A percentile compares a stretch with the other conserved stretches of the same genome.
These are phyloP conservation scores for Globisporangium canariense DNA, from an alignment of 352 stramenopile genomes.

Conservation along the genomic window DNA sequence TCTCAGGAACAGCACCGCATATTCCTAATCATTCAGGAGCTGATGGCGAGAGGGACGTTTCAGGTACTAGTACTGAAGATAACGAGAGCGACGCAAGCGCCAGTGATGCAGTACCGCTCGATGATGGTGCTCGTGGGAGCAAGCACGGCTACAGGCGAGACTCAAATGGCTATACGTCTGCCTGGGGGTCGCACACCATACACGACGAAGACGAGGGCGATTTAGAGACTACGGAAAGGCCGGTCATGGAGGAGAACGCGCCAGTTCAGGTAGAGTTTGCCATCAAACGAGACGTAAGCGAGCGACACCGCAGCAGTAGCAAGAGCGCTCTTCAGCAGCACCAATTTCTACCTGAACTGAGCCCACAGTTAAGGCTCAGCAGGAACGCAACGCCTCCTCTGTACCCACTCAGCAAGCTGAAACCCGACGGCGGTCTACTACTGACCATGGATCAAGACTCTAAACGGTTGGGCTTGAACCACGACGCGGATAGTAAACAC, in stretches of 20 bases:
- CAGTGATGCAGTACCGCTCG: background rate
- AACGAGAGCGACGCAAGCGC: background rate
- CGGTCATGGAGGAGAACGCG: conserved; percentile 6
- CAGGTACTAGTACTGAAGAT: background rate
- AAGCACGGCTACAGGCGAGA: background rate
- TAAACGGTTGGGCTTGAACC: background rate
- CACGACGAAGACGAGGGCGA: background rate
- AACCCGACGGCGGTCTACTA: background rate
- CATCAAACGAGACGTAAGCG: background rate
- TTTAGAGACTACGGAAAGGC: background rate
- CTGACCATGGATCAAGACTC: background rate
- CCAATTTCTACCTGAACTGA: conserved; percentile 11
- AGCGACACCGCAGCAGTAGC: background rate
- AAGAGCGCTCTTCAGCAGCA: background rate
- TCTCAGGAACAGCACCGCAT: conserved; percentile 7
- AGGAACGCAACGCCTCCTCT: background rate
- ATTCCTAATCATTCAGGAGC: background rate
- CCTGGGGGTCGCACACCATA: background rate
- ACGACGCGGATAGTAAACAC: background rate
- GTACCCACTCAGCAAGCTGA: background rate
- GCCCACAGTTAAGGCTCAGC: conserved; percentile 1
- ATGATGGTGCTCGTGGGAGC: background rate
- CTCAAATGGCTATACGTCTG: background rate
- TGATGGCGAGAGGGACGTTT: background rate
- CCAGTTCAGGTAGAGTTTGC: conserved; percentile 20